Base-by-base conservation (phyloP, 306 rosid genomes). In the Carpinus fangiana region DNA sequence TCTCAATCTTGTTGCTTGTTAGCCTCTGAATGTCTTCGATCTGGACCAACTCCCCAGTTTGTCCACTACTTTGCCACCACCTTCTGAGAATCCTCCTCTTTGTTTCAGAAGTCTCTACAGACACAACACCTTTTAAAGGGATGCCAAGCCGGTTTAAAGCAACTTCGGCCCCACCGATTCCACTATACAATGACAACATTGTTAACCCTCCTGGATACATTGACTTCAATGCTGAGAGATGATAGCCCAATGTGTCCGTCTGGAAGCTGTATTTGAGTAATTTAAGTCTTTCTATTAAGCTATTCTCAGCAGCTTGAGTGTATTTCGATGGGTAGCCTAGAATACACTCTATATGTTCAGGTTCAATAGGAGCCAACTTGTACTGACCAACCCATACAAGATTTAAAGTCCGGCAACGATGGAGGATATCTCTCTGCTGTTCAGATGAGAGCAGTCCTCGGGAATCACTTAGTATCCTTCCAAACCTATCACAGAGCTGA, bases 111-210 rank as follows among this genome's bases (percentile, higher is more conserved):
- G 89, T 83, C 83, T 95, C 98, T 17, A 92, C 91, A 4, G 97
- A 88, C 9, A 95, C 87, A 36, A 95, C 88, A 43, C 83, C 90
- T 77, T 91, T 89, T 86, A 94, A 67, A 59, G 41, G 90, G 67
- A 95, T 87, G 36, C 82, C 97, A 23, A 95, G 97, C 73, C 90
- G 88, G 74, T 90, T 92, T n/a, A 92, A 68, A 20, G 97, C 88
- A 69, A 95, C 48, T 78, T 91, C 98, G n/a, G 93, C 93, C 45
- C 98, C 98, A 56, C 97, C 98, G 46, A 95, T 83, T 46, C 93
- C 98, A 73, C 93, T 91, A 62, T 88, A 92, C 56, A 95, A 76
- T 8, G 98, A 92, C 45, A 92, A 71, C 66, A 91, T 20, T 6
- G 89, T 87, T 83, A 95, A 68, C 57, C 98, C 98, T 80, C 5